Evolutionary conservation across 2,329 filamentous ascomycete genomes (phyloP), one percentile per base, ranked within the genome.

Genomic region (Monilinia vaccinii-corymbosi): DNA sequence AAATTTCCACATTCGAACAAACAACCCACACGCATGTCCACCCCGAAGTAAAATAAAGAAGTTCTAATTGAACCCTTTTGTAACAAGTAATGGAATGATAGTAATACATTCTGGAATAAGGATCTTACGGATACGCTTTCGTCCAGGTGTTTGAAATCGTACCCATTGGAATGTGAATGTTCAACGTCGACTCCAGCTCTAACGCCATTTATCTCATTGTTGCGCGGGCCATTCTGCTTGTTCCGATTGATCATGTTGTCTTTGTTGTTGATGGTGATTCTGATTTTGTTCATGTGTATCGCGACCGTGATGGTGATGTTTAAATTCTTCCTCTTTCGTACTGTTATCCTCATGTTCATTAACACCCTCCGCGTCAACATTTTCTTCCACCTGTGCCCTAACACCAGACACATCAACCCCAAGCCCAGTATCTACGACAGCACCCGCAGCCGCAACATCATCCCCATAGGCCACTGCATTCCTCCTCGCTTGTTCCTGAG

Each of bases 81-180:
- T 46, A 25, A 53, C 50, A 55, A 9, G 18, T 28, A 58, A 23
- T 40, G 11, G 31, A 51, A 23, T 46, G 11, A 32, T 13, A 46
- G 44, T 38, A 13, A 55, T 47, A 42, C 13, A 28, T 13, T 34
- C 14, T n/a, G 16, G 14, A 32, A 36, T 59, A 18, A 59, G 25
- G 48, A 59, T 55, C 53, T 59, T n/a, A 59, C 42, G 11, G 57
- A 31, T 14, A 55, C 40, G 21, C 57, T 46, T 46, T 59, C 57
- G 25, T 55, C 56, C 31, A 59, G 18, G 49, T 59, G 56, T 53
- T 53, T 23, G 44, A 55, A 59, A 46, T 23, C 42, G 49, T 42
- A 59, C 3, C 40, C 42, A n/a, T 32, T 44, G 16, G 51, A 44
- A 32, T 32, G 18, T 34, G 51, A 55, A 32, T 44, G 7, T 25